Evolutionary conservation across 768 basidiomycete species (phyloP), one percentile per base, ranked within the genome.

Genomic region (Boletus edulis): DNA sequence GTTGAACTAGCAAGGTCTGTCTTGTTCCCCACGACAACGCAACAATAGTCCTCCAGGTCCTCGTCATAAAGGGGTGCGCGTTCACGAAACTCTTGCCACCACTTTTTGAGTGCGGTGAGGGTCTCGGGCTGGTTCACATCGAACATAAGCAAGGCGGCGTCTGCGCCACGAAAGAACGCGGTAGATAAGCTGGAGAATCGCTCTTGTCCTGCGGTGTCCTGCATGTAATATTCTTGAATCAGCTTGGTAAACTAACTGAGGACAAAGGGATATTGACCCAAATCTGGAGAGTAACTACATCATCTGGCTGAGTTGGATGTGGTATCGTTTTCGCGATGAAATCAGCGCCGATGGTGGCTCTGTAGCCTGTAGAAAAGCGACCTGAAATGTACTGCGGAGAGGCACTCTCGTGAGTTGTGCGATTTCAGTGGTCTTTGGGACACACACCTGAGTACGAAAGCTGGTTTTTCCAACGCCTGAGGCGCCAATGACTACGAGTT

Each of bases 141-240:
- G 67, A 88, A 94, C 75, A 92, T 81, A 59, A 94, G 79, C 15
- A 94, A 57, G 1, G 81, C 89, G 1, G 91, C 92, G 62, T 93
- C 90, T 3, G 91, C 89, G 2, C 89, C 89, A 7, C 92, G 82
- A 62, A 91, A 94, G 72, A 94, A 94, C 0, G 92, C 90, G 0
- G 81, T 76, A 0, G 91, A 90, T 17, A 94, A 78, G 39, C 81
- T 85, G 1, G 90, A 90, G 73, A 94, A 94, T 5, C 92, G 82
- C 63, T 94, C 91, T 67, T 94, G 92, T 3, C 92, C 91, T 1
- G 90, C 89, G 0, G 89, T 92, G 64, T 93, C 91, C 86, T 91
- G 60, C 22, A 56, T 45, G 27, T 40, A 41, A 55, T 46, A 20
- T 41, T 40, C 18, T 37, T 10, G 50, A n/a, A 44, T 57, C 43